phyloP scores from a whole-genome alignment of 2,329 filamentous ascomycete genomes.

The Exophiala phaeomuriformis region DNA sequence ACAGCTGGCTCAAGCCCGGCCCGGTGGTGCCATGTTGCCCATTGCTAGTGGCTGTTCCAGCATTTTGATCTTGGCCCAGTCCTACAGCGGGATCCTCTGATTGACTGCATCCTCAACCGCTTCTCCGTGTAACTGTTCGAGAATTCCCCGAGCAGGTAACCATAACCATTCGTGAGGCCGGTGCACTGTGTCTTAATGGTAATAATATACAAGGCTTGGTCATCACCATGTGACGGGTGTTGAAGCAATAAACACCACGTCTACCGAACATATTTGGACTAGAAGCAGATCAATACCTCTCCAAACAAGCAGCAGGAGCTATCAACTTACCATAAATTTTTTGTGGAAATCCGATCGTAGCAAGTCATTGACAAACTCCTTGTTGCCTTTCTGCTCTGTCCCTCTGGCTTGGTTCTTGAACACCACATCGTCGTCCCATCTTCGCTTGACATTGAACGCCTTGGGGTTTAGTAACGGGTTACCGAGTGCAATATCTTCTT shows the following conservation, averaged over 20 bases:
- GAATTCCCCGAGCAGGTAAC: too few species aligned
- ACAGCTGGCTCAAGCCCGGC: too few species aligned
- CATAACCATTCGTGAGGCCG: too few species aligned
- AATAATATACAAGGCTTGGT: too few species aligned
- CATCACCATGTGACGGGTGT: neutral
- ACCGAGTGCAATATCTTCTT: conserved; percentile 81
- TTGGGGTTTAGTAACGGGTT: conserved; percentile 84
- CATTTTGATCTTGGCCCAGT: too few species aligned
- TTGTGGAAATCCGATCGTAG: conserved; percentile 95
- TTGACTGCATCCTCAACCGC: too few species aligned
- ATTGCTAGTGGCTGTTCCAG: too few species aligned
- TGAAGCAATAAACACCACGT: neutral
- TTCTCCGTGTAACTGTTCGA: too few species aligned
- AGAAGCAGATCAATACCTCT: conserved; percentile 16
- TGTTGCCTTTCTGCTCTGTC: conserved; percentile 83
- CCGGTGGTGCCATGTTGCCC: too few species aligned
- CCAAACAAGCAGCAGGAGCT: neutral
- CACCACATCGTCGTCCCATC: conserved; percentile 98
- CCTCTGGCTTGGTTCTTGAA: conserved; percentile 98
- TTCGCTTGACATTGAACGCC: conserved; percentile 76
- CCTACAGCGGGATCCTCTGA: too few species aligned
- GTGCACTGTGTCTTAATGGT: too few species aligned
- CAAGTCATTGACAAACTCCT: conserved; percentile 94
- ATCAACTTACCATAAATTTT: conserved; percentile 69
- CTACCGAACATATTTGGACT: conserved; percentile 45